Percentiles rank a stretch among this genome's conserved stretches.
phyloP scores from a whole-genome alignment of 768 basidiomycete genomes.

The Russula compacta region DNA sequence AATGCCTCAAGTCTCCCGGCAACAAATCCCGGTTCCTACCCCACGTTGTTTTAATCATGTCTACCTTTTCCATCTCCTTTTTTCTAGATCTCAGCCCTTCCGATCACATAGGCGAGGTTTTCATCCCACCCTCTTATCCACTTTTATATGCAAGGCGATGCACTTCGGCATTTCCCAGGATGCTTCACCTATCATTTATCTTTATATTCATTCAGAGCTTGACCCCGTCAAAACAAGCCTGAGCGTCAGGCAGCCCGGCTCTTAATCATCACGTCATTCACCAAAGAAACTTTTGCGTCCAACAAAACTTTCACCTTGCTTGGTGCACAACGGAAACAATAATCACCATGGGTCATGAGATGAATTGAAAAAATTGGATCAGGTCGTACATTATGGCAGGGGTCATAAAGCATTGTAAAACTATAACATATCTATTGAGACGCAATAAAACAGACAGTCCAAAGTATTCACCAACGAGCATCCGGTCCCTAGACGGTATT shows the following conservation, averaged over 20 bases:
- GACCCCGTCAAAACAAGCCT: conserved; percentile 12
- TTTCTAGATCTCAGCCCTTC: conserved; percentile 17
- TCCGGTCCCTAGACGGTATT: not conserved
- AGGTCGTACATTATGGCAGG: conserved; percentile 20
- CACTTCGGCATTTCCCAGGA: conserved; percentile 9
- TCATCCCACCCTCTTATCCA: conserved; percentile 20
- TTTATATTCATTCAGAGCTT: conserved; percentile 14
- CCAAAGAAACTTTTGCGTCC: not conserved
- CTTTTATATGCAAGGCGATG: conserved; percentile 17
- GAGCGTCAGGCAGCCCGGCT: conserved; percentile 9
- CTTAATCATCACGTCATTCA: conserved; percentile 15
- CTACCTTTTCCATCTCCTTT: conserved; percentile 19
- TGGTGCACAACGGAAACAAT: conserved; percentile 1
- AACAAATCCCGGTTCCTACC: no score
- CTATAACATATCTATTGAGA: conserved; percentile 23
- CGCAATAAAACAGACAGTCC: conserved; percentile 24
- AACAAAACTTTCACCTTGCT: conserved; percentile 9
- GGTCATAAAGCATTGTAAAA: conserved; percentile 25
- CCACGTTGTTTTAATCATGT: conserved; percentile 21
- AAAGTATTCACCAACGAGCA: conserved; percentile 13
- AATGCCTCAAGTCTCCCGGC: no score
- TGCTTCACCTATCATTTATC: conserved; percentile 9
- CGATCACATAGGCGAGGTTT: conserved; percentile 19
- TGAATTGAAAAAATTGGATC: conserved; percentile 10
- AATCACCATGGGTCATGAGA: conserved; percentile 15